Conservation (phyloP, 2,329 filamentous ascomycete species). For the Lachnellula subtilissima region DNA sequence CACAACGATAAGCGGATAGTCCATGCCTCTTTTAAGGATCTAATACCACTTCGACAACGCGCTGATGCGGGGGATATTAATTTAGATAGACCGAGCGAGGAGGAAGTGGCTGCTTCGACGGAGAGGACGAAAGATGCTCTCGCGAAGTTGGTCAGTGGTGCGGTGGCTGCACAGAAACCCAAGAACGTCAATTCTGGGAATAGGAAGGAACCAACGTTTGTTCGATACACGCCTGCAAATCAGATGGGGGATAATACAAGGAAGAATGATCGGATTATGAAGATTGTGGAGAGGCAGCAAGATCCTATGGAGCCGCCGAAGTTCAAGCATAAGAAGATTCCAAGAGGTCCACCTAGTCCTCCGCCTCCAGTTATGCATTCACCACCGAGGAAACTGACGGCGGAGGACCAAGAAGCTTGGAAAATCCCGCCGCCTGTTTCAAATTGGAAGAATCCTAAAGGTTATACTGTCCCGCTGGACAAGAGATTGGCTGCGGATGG, state of each 20-base stretch:
- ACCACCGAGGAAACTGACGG: slow-evolving; percentile 88
- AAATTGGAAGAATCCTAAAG: slow-evolving; percentile 99
- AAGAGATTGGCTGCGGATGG: slow-evolving; percentile 94
- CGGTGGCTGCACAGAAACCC: slow-evolving; percentile 87
- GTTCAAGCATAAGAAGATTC: slow-evolving; percentile 99
- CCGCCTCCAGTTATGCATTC: slow-evolving; percentile 94
- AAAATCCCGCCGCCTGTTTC: slow-evolving; percentile 85
- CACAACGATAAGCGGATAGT: slow-evolving; percentile 80
- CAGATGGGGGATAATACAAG: slow-evolving; percentile 87
- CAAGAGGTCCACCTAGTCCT: slow-evolving; percentile 83
- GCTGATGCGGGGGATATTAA: slow-evolving; percentile 91
- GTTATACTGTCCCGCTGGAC: slow-evolving; percentile 92
- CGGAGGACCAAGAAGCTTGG: slow-evolving; percentile 96
- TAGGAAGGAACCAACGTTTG: slow-evolving; percentile 83
- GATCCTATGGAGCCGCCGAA: slow-evolving; percentile 97
- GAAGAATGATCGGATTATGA: slow-evolving; percentile 95
- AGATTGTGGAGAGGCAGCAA: slow-evolving; percentile 89
- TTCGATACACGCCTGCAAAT: slow-evolving; percentile 90
- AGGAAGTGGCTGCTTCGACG: slow-evolving; percentile 77
- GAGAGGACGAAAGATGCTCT: slow-evolving; percentile 86
- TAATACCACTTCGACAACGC: slow-evolving; percentile 88
- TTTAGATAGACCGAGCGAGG: slow-evolving; percentile 75
- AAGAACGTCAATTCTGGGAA: slow-evolving; percentile 86
- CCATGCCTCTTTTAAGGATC: slow-evolving; percentile 92
- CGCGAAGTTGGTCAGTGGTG: slow-evolving; percentile 74